Percentiles rank a stretch among this genome's conserved stretches.
phyloP scores from a whole-genome alignment of 768 basidiomycete genomes.

The Lenzites betulinus region DNA sequence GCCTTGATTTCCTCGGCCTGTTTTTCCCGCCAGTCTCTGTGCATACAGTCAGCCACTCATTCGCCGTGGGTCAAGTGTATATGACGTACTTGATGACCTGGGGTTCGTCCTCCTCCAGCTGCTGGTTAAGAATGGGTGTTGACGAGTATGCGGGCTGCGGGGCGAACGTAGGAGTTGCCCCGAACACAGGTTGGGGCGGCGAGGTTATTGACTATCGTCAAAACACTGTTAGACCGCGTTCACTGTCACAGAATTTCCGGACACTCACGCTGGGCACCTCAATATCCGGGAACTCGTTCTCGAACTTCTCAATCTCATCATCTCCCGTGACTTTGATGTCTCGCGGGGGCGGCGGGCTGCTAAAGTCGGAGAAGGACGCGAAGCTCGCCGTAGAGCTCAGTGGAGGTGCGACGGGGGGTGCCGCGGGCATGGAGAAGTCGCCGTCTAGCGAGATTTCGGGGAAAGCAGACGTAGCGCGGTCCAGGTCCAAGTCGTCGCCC shows the following conservation, averaged over 20 bases:
- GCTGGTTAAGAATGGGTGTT: slow-evolving; percentile 73
- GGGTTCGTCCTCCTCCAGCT: slow-evolving; percentile 76
- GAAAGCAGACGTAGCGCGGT: slow-evolving; percentile 79
- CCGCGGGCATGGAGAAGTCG: slow-evolving; percentile 49
- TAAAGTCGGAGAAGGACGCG: slow-evolving; percentile 65
- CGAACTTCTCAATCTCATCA: slow-evolving; percentile 84
- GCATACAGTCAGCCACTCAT: background rate
- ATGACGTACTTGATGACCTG: slow-evolving; percentile 78
- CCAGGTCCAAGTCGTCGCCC: slow-evolving; percentile 73
- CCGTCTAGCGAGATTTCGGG: slow-evolving; percentile 83
- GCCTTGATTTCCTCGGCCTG: slow-evolving; percentile 81
- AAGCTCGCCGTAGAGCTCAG: slow-evolving; percentile 43
- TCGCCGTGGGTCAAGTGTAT: background rate
- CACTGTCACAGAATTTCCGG: background rate
- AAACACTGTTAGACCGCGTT: background rate
- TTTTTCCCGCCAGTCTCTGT: slow-evolving; percentile 84
- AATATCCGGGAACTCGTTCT: slow-evolving; percentile 84
- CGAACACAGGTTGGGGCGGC: slow-evolving; percentile 42
- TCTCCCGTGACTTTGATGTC: slow-evolving; percentile 82
- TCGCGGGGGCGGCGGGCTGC: slow-evolving; percentile 42
- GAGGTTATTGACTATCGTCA: slow-evolving; percentile 14
- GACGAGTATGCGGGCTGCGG: slow-evolving; percentile 71
- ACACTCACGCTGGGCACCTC: slow-evolving; percentile 47
- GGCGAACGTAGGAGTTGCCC: slow-evolving; percentile 60
- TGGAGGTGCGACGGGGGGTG: slow-evolving; percentile 27